phyloP scores from a whole-genome alignment of 345 rosid genomes.

The Eucalyptus viminalis region DNA sequence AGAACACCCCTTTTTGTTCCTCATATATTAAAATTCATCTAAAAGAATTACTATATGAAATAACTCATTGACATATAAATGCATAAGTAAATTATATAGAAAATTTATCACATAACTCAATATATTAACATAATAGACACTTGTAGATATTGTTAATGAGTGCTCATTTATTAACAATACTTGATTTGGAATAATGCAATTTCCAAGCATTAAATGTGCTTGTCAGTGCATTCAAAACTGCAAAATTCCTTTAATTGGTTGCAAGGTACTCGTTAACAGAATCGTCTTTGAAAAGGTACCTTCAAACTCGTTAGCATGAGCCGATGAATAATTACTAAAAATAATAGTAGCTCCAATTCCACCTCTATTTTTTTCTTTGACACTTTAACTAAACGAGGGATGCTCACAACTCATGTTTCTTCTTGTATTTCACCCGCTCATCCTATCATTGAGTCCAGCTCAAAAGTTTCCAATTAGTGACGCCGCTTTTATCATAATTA shows the following conservation, averaged over 20 bases:
- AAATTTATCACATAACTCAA: background rate
- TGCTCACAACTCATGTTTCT: background rate
- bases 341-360: background rate
- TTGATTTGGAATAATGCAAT: background rate
- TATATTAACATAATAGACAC: background rate
- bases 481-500: background rate
- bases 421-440: background rate
- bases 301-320: background rate
- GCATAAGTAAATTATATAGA: background rate
- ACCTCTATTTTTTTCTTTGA: background rate
- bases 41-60: background rate
- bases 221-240: fast-evolving
- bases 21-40: background rate
- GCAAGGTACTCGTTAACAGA: background rate
- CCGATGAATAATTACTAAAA: background rate
- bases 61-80: background rate
- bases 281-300: background rate
- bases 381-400: background rate
- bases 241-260: background rate
- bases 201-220: background rate
- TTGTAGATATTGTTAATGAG: background rate
- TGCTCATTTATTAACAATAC: background rate
- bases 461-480: background rate
- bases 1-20: background rate
- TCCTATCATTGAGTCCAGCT: background rate